These are phyloP conservation scores for Myxozyma udenii DNA, from an alignment of 805 yeast genomes.

Conservation along the genomic window DNA sequence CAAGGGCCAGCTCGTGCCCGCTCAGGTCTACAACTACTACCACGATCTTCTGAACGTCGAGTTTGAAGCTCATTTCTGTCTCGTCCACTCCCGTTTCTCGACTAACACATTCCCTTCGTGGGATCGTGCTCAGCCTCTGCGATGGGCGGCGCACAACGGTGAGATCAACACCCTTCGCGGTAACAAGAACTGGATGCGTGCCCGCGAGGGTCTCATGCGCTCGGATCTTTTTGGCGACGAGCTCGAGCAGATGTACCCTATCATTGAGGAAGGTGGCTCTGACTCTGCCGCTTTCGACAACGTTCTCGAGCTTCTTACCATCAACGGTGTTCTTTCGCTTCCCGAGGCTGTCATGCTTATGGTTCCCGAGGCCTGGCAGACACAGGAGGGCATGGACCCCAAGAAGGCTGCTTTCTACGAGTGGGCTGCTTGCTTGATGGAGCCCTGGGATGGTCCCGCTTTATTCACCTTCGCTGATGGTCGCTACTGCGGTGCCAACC, in stretches of 20 bases:
- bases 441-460: conserved; percentile 99
- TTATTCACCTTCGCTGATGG: conserved; percentile 95
- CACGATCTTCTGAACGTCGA: conserved; percentile 89
- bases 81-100: conserved; percentile 95
- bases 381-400: conserved; percentile 78
- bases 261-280: conserved; percentile 97
- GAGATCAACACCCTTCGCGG: conserved; percentile 97
- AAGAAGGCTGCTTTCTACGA: conserved; percentile 92
- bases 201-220: conserved; percentile 95
- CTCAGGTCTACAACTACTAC: conserved; percentile 91
- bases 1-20: conserved; percentile 96
- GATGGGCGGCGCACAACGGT: conserved; percentile 98
- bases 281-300: conserved; percentile 98
- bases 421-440: conserved; percentile 99
- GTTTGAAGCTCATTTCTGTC: conserved; percentile 90
- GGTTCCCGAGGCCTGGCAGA: conserved; percentile 98
- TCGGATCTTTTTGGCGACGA: conserved; percentile 86
- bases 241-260: conserved; percentile 84
- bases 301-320: conserved; percentile 84
- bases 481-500: conserved; percentile 95
- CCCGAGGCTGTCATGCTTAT: conserved; percentile 97
- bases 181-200: conserved; percentile 98
- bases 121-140: conserved; percentile 98
- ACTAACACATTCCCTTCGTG: conserved; percentile 99
- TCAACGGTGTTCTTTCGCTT: conserved; percentile 84